Evolutionary conservation across 495 filamentous ascomycete genomes (phyloP).

Genomic region (Daldinia bambusicola): DNA sequence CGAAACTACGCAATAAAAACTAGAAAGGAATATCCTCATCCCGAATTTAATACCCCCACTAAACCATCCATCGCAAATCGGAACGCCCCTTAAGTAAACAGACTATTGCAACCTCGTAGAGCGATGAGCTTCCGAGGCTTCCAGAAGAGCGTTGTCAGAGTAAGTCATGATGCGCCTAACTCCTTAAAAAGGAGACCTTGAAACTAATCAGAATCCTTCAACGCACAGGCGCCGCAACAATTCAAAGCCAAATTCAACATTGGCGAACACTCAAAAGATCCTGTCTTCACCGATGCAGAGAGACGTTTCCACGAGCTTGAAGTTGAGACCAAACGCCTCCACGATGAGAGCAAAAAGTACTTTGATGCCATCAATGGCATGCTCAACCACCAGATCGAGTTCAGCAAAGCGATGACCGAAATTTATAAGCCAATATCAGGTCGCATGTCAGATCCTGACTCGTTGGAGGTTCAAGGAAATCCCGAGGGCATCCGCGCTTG

Average conservation of each 20-base stretch:
- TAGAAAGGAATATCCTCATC: constrained; percentile 15
- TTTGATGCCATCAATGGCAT: constrained; percentile 98
- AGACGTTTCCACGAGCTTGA: constrained; percentile 94
- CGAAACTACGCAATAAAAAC: neutral
- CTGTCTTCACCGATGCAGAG: constrained; percentile 94
- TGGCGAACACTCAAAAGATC: constrained; percentile 92
- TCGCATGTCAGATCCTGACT: constrained; percentile 91
- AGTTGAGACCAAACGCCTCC: constrained; percentile 92
- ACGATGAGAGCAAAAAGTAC: constrained; percentile 95
- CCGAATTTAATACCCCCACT: constrained; percentile 24
- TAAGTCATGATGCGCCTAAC: constrained; percentile 55
- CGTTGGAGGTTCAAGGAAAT: constrained; percentile 82
- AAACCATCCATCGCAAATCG: neutral
- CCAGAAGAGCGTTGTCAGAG: constrained; percentile 84
- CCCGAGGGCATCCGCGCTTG: constrained; percentile 94
- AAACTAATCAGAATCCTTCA: constrained; percentile 18
- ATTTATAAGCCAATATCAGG: constrained; percentile 99
- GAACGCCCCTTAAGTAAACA: constrained; percentile 1
- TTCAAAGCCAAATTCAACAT: constrained; percentile 93
- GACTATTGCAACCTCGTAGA: constrained; percentile 22
- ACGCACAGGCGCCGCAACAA: constrained; percentile 81
- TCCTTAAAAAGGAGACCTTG: constrained; percentile 5
- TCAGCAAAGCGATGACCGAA: constrained; percentile 93
- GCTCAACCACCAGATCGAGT: constrained; percentile 97
- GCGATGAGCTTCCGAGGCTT: constrained; percentile 97